Evolutionary conservation across 75 land plant species (phyloP).

Genomic region (Selaginella moellendorffii): DNA sequence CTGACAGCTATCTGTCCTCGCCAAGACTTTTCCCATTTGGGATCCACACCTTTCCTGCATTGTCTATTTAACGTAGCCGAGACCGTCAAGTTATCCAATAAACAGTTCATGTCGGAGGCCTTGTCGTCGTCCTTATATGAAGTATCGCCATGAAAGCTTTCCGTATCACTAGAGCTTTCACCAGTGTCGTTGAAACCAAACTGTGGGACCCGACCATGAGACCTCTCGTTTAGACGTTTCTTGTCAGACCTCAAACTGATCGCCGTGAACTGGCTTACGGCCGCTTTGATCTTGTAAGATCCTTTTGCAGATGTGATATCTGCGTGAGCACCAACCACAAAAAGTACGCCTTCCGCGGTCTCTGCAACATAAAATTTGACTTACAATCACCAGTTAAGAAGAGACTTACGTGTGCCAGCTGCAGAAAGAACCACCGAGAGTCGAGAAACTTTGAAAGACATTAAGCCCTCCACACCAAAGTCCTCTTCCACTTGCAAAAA

Average conservation of each 20-base stretch:
- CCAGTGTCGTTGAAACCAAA: background rate
- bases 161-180: too few relatives aligned
- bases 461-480: background rate
- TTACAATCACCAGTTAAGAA: background rate
- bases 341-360: background rate
- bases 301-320: background rate
- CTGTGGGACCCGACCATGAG: background rate
- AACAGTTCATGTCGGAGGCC: background rate
- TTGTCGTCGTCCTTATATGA: background rate
- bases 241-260: background rate
- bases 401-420: background rate
- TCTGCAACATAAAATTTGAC: background rate
- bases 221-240: background rate
- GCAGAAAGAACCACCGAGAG: background rate
- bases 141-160: too few relatives aligned
- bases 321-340: background rate
- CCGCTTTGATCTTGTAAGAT: background rate
- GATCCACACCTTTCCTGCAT: background rate
- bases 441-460: background rate
- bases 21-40: conserved; percentile 32
- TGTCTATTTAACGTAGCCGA: background rate
- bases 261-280: background rate
- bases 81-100: background rate
- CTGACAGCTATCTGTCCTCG: conserved; percentile 42
- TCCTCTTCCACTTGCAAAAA: background rate